phyloP scores from a whole-genome alignment of 1,284 basidiomycete genomes.

The Ustilago xerochloae region DNA sequence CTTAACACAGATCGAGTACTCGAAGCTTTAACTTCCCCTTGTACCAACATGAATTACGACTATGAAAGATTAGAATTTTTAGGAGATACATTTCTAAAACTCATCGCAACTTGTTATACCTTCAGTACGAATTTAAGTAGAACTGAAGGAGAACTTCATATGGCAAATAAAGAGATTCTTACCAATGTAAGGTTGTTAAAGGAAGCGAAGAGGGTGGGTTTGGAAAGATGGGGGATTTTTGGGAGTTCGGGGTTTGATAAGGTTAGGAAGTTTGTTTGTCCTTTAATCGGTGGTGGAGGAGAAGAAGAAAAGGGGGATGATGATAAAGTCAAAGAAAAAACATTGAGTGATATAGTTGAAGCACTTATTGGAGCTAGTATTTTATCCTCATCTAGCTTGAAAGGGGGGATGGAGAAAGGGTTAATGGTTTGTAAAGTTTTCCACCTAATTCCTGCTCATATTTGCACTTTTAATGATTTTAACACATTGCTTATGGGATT shows the following conservation, averaged over 20 bases:
- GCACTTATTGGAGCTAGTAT: slow-evolving; percentile 44
- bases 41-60: slow-evolving; percentile 14
- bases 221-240: slow-evolving; percentile 26
- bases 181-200: slow-evolving; percentile 42
- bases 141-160: slow-evolving; percentile 46
- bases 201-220: slow-evolving; percentile 22
- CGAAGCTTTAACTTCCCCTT: slow-evolving; percentile 39
- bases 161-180: slow-evolving; percentile 43
- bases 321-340: slow-evolving; percentile 33
- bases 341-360: slow-evolving; percentile 50
- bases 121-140: slow-evolving; percentile 31
- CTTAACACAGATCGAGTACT: slow-evolving; percentile 23
- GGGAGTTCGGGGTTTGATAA: background rate
- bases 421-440: slow-evolving; percentile 18
- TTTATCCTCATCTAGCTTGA: background rate
- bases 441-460: slow-evolving; percentile 19
- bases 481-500: slow-evolving; percentile 12
- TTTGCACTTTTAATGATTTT: slow-evolving; percentile 14
- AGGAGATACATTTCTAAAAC: slow-evolving; percentile 54
- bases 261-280: background rate
- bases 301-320: background rate
- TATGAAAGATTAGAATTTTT: slow-evolving; percentile 56
- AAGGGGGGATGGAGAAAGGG: no score
- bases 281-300: slow-evolving; percentile 3
- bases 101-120: slow-evolving; percentile 42